These are phyloP conservation scores for Camellia japonica DNA, from an alignment of 148 eudicot species.

Conservation along the genomic window DNA sequence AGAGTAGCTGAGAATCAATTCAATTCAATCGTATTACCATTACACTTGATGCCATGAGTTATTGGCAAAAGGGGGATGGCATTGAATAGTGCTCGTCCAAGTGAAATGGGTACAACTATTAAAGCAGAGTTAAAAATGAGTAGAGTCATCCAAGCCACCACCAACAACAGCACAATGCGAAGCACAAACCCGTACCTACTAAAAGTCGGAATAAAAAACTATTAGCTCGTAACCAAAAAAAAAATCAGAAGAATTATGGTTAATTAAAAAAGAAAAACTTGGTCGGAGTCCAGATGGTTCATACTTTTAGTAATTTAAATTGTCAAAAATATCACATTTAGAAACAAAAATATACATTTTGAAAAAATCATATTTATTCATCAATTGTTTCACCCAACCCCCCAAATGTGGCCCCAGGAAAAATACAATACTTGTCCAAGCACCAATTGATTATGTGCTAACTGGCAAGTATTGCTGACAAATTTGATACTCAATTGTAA, in stretches of 20 bases:
- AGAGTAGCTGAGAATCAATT: background rate
- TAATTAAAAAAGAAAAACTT: background rate
- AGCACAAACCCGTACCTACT: conserved; percentile 82
- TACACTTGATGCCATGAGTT: conserved; percentile 95
- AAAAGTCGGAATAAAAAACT: conserved; percentile 18
- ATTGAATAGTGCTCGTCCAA: conserved; percentile 82
- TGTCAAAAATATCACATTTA: background rate
- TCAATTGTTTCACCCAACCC: background rate
- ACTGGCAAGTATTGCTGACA: background rate
- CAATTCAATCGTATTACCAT: conserved; percentile 43
- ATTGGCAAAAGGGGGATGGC: conserved; percentile 82
- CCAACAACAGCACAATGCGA: conserved; percentile 74
- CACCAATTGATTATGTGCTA: background rate
- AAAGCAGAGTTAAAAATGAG: conserved; percentile 75
- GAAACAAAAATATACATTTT: background rate
- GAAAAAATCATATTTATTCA: background rate
- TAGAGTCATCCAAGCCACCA: conserved; percentile 97
- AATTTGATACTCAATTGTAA: background rate
- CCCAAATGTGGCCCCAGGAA: background rate
- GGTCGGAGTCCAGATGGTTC: background rate
- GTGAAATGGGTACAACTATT: conserved; percentile 75
- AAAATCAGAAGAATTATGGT: background rate
- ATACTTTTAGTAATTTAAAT: no score
- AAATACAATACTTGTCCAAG: background rate
- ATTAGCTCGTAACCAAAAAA: background rate